Percentiles rank a stretch among this genome's conserved stretches.
phyloP scores from a whole-genome alignment of 768 basidiomycete genomes.

The Suillus paluster region DNA sequence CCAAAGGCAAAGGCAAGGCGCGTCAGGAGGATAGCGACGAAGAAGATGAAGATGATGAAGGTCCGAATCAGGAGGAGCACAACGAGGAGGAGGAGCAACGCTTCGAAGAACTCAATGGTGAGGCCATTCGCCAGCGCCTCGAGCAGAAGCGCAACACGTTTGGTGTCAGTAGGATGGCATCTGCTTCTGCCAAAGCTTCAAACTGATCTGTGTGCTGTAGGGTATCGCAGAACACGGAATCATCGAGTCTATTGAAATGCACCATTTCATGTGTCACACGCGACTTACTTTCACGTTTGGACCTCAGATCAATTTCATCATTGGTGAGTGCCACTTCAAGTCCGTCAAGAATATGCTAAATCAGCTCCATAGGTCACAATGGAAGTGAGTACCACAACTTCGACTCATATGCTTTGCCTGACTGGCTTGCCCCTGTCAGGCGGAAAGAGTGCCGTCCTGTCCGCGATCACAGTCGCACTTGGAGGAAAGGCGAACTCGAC shows the following conservation, averaged over 20 bases:
- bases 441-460: constrained; percentile 93
- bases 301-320: constrained; percentile 96
- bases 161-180: constrained; percentile 52
- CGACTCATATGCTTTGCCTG: neutral
- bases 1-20: constrained; percentile 37
- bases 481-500: constrained; percentile 94
- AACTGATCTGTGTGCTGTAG: constrained; percentile 42
- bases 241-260: constrained; percentile 83
- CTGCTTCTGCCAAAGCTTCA: constrained; percentile 12
- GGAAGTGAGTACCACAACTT: constrained; percentile 68
- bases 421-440: constrained; percentile 50
- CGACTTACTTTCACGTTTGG: constrained; percentile 84
- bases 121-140: constrained; percentile 57
- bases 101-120: constrained; percentile 67
- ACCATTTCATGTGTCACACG: constrained; percentile 96
- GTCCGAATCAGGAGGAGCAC: constrained; percentile 39
- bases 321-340: constrained; percentile 54
- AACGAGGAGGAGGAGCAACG: constrained; percentile 64
- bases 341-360: constrained; percentile 7
- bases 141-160: constrained; percentile 46
- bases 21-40: constrained; percentile 34
- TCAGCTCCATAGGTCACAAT: constrained; percentile 68
- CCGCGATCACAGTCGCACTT: constrained; percentile 90
- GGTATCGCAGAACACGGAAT: constrained; percentile 85
- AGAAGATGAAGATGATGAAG: constrained; percentile 35